Conservation (phyloP, 1,139 yeast species). For the Yamadazyma dushanensis region DNA sequence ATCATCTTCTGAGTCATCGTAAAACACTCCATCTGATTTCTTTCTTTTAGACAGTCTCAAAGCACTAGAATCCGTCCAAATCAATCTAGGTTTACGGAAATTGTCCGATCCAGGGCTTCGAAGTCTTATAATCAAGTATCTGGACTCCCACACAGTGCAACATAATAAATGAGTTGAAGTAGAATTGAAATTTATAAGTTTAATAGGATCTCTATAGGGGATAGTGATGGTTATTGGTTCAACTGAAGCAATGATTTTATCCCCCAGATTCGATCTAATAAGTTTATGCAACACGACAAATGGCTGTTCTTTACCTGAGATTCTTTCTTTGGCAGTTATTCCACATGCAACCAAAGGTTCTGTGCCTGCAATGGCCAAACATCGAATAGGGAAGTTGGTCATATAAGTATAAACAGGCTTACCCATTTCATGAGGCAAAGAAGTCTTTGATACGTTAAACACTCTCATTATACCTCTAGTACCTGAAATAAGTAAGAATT, state of each 20-base stretch:
- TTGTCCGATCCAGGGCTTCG: conserved; percentile 33
- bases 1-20: conserved; percentile 21
- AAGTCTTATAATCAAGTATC: conserved; percentile 76
- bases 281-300: conserved; percentile 67
- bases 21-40: conserved; percentile 17
- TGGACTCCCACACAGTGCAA: conserved; percentile 79
- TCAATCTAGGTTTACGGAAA: conserved; percentile 61
- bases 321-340: conserved; percentile 73
- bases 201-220: conserved; percentile 85
- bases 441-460: conserved; percentile 48
- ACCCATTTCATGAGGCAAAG: conserved; percentile 43
- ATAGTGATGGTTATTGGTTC: conserved; percentile 72
- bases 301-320: conserved; percentile 75
- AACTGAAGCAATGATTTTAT: conserved; percentile 29
- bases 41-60: conserved; percentile 17
- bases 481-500: conserved; percentile 67
- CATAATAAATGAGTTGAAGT: conserved; percentile 73
- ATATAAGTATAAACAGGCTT: conserved; percentile 66
- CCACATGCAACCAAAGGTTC: conserved; percentile 76
- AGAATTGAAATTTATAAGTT: conserved; percentile 66
- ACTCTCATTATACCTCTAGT: conserved; percentile 71
- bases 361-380: conserved; percentile 67
- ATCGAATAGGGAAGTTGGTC: conserved; percentile 75
- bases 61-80: conserved; percentile 38
- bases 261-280: conserved; percentile 19